phyloP scores from a whole-genome alignment of 495 filamentous ascomycete genomes.

The Xylaria nigripes region DNA sequence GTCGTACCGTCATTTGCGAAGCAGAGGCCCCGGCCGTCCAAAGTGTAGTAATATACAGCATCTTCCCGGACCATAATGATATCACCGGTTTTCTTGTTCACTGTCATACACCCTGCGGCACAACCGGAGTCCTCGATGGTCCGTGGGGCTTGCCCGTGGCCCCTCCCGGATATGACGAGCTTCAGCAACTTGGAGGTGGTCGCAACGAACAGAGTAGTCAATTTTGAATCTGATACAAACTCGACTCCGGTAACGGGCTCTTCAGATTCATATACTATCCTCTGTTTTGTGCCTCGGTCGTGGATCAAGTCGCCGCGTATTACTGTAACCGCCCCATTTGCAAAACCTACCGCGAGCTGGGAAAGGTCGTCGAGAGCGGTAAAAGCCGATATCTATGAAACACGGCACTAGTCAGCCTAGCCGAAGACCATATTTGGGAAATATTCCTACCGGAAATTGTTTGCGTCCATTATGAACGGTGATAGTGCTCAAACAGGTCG shows the following conservation, averaged over 20 bases:
- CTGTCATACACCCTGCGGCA: constrained; percentile 84
- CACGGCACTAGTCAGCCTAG: constrained; percentile 3
- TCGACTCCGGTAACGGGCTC: constrained; percentile 91
- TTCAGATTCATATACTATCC: constrained; percentile 93
- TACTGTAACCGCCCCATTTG: constrained; percentile 87
- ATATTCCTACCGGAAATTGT: constrained; percentile 68
- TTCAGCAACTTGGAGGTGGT: constrained; percentile 87
- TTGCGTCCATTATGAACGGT: constrained; percentile 85
- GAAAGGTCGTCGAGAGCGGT: constrained; percentile 76
- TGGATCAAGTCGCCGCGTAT: constrained; percentile 92
- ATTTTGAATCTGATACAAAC: constrained; percentile 52
- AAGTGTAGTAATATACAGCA: constrained; percentile 86
- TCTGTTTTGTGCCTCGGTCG: constrained; percentile 90
- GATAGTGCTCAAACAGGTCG: constrained; percentile 76
- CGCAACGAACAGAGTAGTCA: constrained; percentile 79
- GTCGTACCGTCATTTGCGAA: constrained; percentile 89
- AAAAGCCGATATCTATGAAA: constrained; percentile 76
- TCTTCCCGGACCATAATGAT: constrained; percentile 88
- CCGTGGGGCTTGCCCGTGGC: constrained; percentile 81
- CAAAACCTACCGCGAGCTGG: constrained; percentile 90
- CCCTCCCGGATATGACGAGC: constrained; percentile 73
- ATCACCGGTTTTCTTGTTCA: constrained; percentile 69
- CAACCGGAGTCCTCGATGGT: constrained; percentile 84
- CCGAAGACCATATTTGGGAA: neutral
- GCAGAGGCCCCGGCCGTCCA: constrained; percentile 75